Conservation (phyloP, 306 rosid species). For the Heteromeles arbutifolia region DNA sequence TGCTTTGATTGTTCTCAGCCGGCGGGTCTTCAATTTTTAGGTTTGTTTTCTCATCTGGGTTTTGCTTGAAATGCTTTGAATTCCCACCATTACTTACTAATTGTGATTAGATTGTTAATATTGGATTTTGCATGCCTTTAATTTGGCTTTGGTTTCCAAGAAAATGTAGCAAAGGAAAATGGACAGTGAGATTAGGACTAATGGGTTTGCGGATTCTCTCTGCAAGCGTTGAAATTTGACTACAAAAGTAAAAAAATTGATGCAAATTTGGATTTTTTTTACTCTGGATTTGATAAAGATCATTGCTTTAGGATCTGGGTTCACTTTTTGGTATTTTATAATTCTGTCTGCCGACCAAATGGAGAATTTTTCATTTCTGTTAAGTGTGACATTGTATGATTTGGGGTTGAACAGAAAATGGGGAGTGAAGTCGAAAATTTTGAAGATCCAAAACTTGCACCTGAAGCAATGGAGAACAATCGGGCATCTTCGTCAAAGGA, state of each 20-base stretch:
- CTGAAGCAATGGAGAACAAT: slow-evolving; percentile 32
- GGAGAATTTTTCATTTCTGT: background rate
- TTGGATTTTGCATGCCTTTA: background rate
- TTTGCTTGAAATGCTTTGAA: background rate
- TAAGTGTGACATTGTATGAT: background rate
- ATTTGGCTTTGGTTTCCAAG: background rate
- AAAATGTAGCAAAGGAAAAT: background rate
- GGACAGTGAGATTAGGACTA: background rate
- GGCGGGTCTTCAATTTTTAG: slow-evolving; percentile 24
- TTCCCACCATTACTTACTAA: background rate
- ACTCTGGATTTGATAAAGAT: background rate
- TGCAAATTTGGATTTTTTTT: background rate
- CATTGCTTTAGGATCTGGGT: background rate
- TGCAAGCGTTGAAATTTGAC: background rate
- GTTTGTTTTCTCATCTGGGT: slow-evolving; percentile 14
- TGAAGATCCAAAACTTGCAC: slow-evolving; percentile 15
- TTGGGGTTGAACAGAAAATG: slow-evolving; percentile 26
- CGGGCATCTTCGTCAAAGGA: slow-evolving; percentile 19
- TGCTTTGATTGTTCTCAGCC: slow-evolving; percentile 12
- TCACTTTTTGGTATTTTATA: background rate
- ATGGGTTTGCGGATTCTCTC: background rate
- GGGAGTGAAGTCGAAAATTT: background rate
- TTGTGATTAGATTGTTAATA: background rate
- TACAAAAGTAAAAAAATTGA: background rate
- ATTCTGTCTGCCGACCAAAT: background rate